phyloP scores from a whole-genome alignment of 768 basidiomycete genomes.

The Naganishia antarctica region DNA sequence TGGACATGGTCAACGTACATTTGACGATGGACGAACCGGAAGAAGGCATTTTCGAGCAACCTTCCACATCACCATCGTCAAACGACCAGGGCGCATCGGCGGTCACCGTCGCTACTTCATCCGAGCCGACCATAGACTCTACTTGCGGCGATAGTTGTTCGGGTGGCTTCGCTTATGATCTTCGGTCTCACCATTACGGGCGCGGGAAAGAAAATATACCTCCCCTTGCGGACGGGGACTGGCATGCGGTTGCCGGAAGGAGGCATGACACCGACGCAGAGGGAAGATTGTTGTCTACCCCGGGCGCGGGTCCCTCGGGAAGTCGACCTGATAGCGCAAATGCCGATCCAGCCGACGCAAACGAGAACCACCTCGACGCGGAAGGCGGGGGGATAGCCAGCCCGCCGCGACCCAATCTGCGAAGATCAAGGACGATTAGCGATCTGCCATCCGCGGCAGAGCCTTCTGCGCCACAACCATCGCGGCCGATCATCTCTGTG shows the following conservation, averaged over 20 bases:
- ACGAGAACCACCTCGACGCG: too few species aligned
- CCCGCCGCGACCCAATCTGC: not conserved
- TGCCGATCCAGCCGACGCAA: too few species aligned
- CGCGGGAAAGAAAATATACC: slow-evolving; percentile 16
- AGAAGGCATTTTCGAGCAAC: slow-evolving; percentile 3
- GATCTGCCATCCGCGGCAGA: not conserved
- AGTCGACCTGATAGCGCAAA: not conserved
- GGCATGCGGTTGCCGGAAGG: not conserved
- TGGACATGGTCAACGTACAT: not conserved
- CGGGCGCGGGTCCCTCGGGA: slow-evolving; percentile 6
- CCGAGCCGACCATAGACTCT: not conserved
- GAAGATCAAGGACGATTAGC: not conserved
- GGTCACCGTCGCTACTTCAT: too few species aligned
- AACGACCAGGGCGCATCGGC: slow-evolving; percentile 2
- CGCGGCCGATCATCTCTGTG: not conserved
- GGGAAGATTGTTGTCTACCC: slow-evolving; percentile 5
- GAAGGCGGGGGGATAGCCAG: too few species aligned
- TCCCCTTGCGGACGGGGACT: not conserved
- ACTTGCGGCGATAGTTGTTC: not conserved
- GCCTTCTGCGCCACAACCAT: not conserved
- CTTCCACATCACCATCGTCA: not conserved
- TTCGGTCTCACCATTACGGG: slow-evolving; percentile 7
- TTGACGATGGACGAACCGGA: slow-evolving; percentile 12
- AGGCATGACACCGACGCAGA: not conserved
- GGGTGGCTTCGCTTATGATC: not conserved